These are phyloP conservation scores for Cercospora brassicicola DNA, from an alignment of 2,329 filamentous ascomycete genomes.

Conservation along the genomic window DNA sequence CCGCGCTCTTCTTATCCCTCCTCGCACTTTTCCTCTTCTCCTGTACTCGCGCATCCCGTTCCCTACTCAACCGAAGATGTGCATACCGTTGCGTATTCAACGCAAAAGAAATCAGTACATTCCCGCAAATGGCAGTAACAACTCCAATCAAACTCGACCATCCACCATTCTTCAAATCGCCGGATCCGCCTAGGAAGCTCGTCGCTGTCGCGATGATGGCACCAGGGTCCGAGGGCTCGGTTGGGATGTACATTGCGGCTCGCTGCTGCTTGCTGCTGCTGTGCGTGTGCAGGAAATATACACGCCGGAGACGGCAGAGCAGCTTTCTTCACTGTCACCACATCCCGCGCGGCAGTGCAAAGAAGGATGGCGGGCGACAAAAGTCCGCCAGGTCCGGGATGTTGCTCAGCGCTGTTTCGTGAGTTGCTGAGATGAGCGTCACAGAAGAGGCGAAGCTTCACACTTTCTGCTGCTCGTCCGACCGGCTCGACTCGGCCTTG, in stretches of 20 bases:
- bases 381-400: not conserved
- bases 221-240: not conserved
- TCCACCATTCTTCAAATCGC: conserved; percentile 36
- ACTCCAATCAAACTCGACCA: conserved; percentile 98
- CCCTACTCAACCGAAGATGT: conserved; percentile 77
- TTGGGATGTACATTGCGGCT: conserved; percentile 11
- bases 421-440: not conserved
- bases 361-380: not conserved
- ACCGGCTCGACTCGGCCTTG: not conserved
- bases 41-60: conserved; percentile 54
- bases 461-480: not conserved
- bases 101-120: conserved; percentile 89
- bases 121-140: conserved; percentile 85
- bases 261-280: not conserved
- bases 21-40: conserved; percentile 38
- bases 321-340: not conserved
- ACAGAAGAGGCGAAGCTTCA: not conserved
- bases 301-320: conserved; percentile 7
- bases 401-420: not conserved
- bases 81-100: conserved; percentile 96
- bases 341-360: not conserved
- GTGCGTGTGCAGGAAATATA: not conserved
- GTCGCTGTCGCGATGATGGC: not conserved
- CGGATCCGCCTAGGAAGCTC: conserved; percentile 10
- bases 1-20: conserved; percentile 45